Base-by-base conservation (phyloP, 805 yeast species). In the Priceomyces castillae region DNA sequence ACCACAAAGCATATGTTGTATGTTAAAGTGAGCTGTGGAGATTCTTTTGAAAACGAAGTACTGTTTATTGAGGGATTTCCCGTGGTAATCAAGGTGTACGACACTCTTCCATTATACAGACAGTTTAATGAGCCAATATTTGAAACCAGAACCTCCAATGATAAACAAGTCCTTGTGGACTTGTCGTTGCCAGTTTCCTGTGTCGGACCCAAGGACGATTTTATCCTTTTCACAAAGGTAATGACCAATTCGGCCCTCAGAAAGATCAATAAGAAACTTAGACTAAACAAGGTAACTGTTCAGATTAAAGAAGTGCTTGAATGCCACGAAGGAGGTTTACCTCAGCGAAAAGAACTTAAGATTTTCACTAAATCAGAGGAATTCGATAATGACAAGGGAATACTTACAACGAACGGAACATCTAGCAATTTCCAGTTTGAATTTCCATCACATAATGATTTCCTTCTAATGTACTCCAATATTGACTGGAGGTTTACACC, bases 141-240 rank as follows among this genome's bases (percentile, higher is more conserved):
- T 10, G 78, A 74, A 45, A 57, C 64, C 1, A 63, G 64, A 3
- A 65, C 61, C 12, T 74, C 84, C 1, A 61, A 68, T 14, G 86
- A 82, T 53, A 66, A 69, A 9, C 76, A 72, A 46, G 68, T 77
- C 9, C 53, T 73, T 25, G 65, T 76, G 7, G 77, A 74, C 17
- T 64, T 76, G 39, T 61, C 65, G 5, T 50, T 82, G 15, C 78
- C 81, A 1, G 69, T 71, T 4, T 69, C 80, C 4, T 74, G 83
- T 25, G 69, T 81, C n/a, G 83, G 86, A 1, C 82, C 82, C 0
- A 69, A 67, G 40, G 89, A 82, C 54, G 59, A 62, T 5, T 53
- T 81, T 6, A 50, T 54, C 5, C 40, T 80, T 4, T 55, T 59
- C 25, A 51, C 73, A 15, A 70, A 69, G 31, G 54, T 80, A 1